A percentile compares a stretch with the other conserved stretches of the same genome.
These are phyloP conservation scores for Solioccasus polychromus DNA, from an alignment of 768 basidiomycete species.

Conservation along the genomic window DNA sequence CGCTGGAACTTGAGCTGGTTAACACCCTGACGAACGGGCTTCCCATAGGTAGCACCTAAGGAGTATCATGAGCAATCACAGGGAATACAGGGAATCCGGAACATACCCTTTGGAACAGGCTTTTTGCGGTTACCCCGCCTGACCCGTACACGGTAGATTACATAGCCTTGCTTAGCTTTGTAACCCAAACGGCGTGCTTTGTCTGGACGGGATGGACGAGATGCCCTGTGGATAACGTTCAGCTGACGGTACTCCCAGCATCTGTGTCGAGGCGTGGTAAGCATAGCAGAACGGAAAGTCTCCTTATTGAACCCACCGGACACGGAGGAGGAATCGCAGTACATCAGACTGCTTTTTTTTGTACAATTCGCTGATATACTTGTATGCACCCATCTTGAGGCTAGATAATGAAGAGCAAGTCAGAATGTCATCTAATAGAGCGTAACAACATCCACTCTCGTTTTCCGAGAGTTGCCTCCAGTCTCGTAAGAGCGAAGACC, in stretches of 20 bases:
- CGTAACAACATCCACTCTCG: conserved; percentile 16
- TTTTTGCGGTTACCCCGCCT: conserved; percentile 99
- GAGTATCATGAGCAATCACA: background rate
- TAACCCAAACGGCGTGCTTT: conserved; percentile 98
- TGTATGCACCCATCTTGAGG: conserved; percentile 88
- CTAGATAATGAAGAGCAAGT: conserved; percentile 21
- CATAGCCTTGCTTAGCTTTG: conserved; percentile 99
- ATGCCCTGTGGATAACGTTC: conserved; percentile 97
- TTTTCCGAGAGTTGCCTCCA: no score
- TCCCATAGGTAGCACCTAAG: conserved; percentile 94
- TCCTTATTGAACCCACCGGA: no score
- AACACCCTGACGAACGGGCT: conserved; percentile 98
- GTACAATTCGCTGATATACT: conserved; percentile 96
- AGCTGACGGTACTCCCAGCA: conserved; percentile 99
- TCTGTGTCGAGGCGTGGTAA: no score
- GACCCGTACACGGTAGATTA: conserved; percentile 96
- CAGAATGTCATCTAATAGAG: conserved; percentile 7
- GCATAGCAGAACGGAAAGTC: no score
- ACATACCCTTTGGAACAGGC: conserved; percentile 91
- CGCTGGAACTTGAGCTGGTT: conserved; percentile 99
- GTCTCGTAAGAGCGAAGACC: conserved; percentile 2
- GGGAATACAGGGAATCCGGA: background rate
- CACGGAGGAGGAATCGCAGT: conserved; percentile 95
- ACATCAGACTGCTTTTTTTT: conserved; percentile 99
- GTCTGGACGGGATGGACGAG: conserved; percentile 97